A percentile compares a stretch with the other conserved stretches of the same genome.
phyloP scores from a whole-genome alignment of 2,329 filamentous ascomycete species.

The Tolypocladium paradoxum region DNA sequence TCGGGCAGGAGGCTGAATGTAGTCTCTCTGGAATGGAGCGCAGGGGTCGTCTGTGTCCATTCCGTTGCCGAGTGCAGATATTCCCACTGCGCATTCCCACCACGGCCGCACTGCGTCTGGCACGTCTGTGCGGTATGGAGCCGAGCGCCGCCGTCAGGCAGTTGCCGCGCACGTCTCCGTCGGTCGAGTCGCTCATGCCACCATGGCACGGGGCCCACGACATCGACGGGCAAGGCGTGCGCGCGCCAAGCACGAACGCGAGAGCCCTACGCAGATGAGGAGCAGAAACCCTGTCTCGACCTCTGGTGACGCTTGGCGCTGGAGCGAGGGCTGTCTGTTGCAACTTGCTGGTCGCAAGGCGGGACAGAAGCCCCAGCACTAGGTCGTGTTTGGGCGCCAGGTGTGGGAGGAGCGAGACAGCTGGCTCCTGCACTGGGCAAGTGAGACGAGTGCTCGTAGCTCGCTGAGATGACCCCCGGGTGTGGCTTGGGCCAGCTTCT shows the following conservation, averaged over 20 bases:
- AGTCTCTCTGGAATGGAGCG: background rate
- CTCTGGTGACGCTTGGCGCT: background rate
- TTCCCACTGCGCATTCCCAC: background rate
- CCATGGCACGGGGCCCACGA: background rate
- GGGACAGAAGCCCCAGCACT: no score
- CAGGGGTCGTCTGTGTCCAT: background rate
- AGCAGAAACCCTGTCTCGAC: background rate
- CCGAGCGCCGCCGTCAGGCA: no score
- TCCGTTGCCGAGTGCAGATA: background rate
- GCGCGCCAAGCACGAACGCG: background rate
- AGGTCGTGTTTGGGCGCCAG: no score
- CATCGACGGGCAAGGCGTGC: background rate
- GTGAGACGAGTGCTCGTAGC: no score
- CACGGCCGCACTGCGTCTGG: no score
- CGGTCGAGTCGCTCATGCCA: no score
- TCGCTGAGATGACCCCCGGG: background rate
- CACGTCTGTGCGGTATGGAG: no score
- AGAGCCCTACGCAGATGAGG: background rate
- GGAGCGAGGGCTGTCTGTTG: background rate
- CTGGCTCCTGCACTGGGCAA: no score
- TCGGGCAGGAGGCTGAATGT: background rate
- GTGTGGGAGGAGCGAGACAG: no score
- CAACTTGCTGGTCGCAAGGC: background rate
- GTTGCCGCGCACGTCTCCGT: no score
- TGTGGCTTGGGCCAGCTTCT: background rate